Conservation (phyloP, 176 grass and related monocot genomes). For the Eremochloa ophiuroides region DNA sequence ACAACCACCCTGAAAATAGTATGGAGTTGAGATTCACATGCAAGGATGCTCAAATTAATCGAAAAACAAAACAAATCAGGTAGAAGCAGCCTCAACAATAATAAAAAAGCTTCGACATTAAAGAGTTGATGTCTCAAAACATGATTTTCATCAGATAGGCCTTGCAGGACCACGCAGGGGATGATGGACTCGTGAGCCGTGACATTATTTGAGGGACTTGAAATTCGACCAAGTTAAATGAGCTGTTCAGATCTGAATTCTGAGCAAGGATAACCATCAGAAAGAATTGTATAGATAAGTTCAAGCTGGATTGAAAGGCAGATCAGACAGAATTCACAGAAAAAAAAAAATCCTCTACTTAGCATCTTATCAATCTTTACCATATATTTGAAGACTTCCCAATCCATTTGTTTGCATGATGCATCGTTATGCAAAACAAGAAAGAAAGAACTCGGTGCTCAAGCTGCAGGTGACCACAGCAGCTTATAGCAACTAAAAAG, state of each 20-base stretch:
- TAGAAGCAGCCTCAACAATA: background rate
- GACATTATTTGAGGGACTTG: background rate
- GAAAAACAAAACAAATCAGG: background rate
- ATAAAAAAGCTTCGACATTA: background rate
- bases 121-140: background rate
- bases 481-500: background rate
- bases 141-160: background rate
- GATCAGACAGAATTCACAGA: background rate
- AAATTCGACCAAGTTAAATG: too few species aligned
- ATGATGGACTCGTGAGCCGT: background rate
- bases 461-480: background rate
- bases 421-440: background rate
- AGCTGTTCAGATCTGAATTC: background rate
- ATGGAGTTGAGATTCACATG: constrained; percentile 5
- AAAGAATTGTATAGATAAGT: background rate
- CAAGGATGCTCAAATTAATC: background rate
- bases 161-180: background rate
- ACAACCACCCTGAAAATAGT: constrained; percentile 70
- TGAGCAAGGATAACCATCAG: background rate
- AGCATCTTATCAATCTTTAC: background rate
- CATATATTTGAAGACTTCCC: background rate
- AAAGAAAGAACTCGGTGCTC: background rate
- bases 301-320: background rate
- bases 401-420: constrained; percentile 8
- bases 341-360: background rate